Base-by-base conservation (phyloP, 106 monocot species). In the Platanthera zijinensis region DNA sequence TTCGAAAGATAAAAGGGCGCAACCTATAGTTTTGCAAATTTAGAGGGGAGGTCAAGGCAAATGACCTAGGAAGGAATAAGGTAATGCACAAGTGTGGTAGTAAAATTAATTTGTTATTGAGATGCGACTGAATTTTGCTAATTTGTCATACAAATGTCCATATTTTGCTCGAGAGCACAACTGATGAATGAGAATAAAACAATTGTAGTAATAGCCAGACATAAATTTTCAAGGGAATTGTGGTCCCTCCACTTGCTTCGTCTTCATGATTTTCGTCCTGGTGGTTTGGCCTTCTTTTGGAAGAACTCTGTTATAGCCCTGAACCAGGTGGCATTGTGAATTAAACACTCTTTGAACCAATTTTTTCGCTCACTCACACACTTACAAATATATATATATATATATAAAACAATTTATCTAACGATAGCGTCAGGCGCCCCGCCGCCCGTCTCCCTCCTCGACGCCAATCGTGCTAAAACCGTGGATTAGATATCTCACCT, bases 251-350 rank as follows among this genome's bases (percentile, higher is more conserved):
- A 72, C 21, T n/a, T 51, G 72, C 72, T 72, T 51, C 50, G 51
- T 50, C 72, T 72, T 51, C 19, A 72, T 19, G 10, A 51, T 72
- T 72, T n/a, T 21, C 11, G 51, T 51, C 18, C 21, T 72, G 51
- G 13, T 72, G 3, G 39, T 45, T 72, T 72, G 17, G 72, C 50
- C 51, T 47, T 72, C 22, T 72, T 72, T 3, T 72, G 72, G 51
- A 72, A 72, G 72, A 72, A 72, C 4, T 72, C 72, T 50, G 72
- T 72, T 50, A 72, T 50, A 18, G 72, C 49, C 72, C 72, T 72
- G 72, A 72, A 72, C 18, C 49, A 72, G 15, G 32, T 70, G 47
- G 70, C 30, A 70, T 70, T 48, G 48, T 4, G 48, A 70, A 70
- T 70, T 48, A 70, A 70, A 70, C 70, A 17, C 48, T 39, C 10